phyloP scores from a whole-genome alignment of 495 filamentous ascomycete species.

The Friedmanniomyces simplex region DNA sequence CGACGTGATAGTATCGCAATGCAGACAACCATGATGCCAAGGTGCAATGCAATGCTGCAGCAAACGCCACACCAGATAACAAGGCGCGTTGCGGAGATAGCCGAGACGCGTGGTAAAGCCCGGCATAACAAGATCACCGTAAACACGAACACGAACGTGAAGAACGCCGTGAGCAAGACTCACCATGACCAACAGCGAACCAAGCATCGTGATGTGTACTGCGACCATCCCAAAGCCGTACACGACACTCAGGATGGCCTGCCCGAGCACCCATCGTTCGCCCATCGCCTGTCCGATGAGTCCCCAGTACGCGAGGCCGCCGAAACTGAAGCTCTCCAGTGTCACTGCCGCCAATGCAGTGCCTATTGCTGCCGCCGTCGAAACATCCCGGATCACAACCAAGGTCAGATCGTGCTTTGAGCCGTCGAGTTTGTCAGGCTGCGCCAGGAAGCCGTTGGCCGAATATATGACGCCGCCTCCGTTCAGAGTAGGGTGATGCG shows the following conservation, averaged over 20 bases:
- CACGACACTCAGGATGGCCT: slow-evolving; percentile 1
- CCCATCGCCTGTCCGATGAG: neutral
- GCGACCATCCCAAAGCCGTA: slow-evolving; percentile 4
- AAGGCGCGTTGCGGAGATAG: neutral
- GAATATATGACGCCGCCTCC: slow-evolving; percentile 12
- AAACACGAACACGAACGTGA: neutral
- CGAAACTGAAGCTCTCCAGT: slow-evolving; percentile 21
- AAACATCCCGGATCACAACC: slow-evolving; percentile 8
- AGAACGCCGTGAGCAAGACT: slow-evolving; percentile 1
- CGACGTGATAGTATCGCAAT: neutral
- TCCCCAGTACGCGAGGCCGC: slow-evolving; percentile 15
- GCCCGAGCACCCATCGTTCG: neutral
- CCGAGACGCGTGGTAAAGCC: neutral
- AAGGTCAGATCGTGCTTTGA: neutral
- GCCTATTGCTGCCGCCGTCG: slow-evolving; percentile 5
- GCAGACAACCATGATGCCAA: neutral
- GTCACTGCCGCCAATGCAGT: slow-evolving; percentile 19
- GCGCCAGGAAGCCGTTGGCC: slow-evolving; percentile 14
- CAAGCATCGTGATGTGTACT: slow-evolving; percentile 1
- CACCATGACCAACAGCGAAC: slow-evolving; percentile 14
- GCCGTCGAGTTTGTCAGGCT: neutral
- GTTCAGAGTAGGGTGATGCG: neutral
- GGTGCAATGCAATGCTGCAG: too few relatives aligned
- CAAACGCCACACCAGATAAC: neutral
- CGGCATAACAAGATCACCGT: too few relatives aligned